Percentiles rank a stretch among this genome's conserved stretches.
Evolutionary conservation across 139 green algal genomes (phyloP).

Genomic region (Deuterostichococcus epilithicus): DNA sequence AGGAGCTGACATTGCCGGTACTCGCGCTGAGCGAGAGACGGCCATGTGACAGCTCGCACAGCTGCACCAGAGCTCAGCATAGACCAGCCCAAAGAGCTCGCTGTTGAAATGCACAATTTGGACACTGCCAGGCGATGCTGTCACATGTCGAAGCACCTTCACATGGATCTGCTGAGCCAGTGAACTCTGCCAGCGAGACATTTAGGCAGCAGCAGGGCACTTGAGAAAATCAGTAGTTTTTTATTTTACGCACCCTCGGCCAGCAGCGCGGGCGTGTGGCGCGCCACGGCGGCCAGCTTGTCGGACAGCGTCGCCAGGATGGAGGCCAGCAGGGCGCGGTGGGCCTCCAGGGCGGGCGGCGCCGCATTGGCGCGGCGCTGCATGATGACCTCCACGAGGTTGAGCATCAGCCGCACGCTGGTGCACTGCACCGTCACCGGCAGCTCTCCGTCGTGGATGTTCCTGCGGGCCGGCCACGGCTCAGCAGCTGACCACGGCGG

Average conservation of each 20-base stretch:
- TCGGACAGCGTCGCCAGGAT: conserved; percentile 81
- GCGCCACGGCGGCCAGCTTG: conserved; percentile 61
- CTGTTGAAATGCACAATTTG: no score
- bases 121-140: no score
- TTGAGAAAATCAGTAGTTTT: conserved; percentile 3
- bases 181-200: conserved; percentile 7
- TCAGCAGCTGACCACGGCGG: not conserved
- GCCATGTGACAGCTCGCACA: no score
- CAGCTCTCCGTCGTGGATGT: conserved; percentile 60
- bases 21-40: no score
- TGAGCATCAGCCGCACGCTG: conserved; percentile 81
- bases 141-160: no score
- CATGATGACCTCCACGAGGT: conserved; percentile 84
- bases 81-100: no score
- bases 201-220: not conserved
- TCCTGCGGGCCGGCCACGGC: no score
- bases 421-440: conserved; percentile 67
- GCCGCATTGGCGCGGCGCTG: conserved; percentile 4
- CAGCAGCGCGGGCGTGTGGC: conserved; percentile 25
- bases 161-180: no score
- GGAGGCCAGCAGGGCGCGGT: conserved; percentile 54
- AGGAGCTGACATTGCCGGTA: conserved; percentile 4
- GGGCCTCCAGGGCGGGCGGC: conserved; percentile 14
- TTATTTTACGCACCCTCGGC: conserved; percentile 22
- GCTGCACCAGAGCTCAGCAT: no score